These are phyloP conservation scores for Amylostereum chailletii DNA, from an alignment of 1,284 basidiomycete species.

Conservation along the genomic window DNA sequence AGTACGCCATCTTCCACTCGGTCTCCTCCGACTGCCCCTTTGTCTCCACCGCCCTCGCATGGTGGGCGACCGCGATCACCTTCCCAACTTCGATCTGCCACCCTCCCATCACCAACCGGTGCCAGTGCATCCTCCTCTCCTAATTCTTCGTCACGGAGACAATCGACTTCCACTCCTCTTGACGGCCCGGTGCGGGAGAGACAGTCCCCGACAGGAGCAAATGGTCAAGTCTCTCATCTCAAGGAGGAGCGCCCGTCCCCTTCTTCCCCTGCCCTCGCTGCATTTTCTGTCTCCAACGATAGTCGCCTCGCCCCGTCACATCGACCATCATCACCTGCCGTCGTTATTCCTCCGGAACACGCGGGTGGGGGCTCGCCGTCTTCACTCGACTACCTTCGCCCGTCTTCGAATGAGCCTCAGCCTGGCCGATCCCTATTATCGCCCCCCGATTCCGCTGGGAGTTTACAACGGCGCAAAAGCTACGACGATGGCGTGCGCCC, in stretches of 20 bases:
- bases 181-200: no score
- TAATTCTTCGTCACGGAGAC: neutral
- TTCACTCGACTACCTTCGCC: slow-evolving; percentile 4
- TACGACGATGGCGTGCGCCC: slow-evolving; percentile 52
- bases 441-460: slow-evolving; percentile 14
- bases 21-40: neutral
- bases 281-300: neutral
- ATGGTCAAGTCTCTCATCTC: neutral
- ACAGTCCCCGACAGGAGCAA: no score
- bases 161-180: neutral
- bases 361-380: slow-evolving; percentile 4
- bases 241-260: no score
- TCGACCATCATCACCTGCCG: slow-evolving; percentile 7
- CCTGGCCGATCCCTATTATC: no score
- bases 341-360: slow-evolving; percentile 3
- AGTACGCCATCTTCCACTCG: neutral
- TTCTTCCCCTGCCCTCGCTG: neutral
- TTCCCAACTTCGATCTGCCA: neutral
- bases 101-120: neutral
- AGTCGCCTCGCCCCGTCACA: neutral
- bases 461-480: slow-evolving; percentile 39
- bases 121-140: neutral
- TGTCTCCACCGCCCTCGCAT: neutral
- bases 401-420: no score
- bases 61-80: neutral